phyloP scores from a whole-genome alignment of 495 filamentous ascomycete species.

The Friedmanniomyces endolithicus region DNA sequence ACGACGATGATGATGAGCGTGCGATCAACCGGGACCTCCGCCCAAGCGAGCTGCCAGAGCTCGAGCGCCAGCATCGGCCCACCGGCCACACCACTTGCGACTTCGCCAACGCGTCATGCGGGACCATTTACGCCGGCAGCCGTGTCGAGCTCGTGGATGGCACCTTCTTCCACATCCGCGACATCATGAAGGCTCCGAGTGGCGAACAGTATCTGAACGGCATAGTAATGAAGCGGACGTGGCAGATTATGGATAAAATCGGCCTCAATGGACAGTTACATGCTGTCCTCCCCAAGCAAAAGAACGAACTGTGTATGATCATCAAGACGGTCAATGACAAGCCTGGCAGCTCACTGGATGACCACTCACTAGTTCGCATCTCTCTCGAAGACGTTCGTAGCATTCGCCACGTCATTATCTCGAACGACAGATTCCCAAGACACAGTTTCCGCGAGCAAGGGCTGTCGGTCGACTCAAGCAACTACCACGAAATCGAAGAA shows the following conservation, averaged over 20 bases:
- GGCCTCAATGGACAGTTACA: not conserved
- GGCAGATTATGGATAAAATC: conserved; percentile 6
- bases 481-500: conserved; percentile 18
- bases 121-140: not conserved
- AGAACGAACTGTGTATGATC: conserved; percentile 46
- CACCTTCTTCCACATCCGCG: conserved; percentile 21
- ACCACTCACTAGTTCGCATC: conserved; percentile 35
- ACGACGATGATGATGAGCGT: conserved; percentile 36
- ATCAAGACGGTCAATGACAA: conserved; percentile 26
- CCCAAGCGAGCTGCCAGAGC: not conserved
- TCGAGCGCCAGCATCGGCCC: not conserved
- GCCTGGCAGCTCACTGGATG: conserved; percentile 21
- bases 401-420: conserved; percentile 36
- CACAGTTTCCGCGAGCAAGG: conserved; percentile 24
- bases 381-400: conserved; percentile 26
- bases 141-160: conserved; percentile 10
- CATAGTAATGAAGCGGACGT: conserved; percentile 14
- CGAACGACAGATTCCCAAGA: conserved; percentile 38
- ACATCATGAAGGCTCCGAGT: conserved; percentile 13
- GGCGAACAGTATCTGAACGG: conserved; percentile 19
- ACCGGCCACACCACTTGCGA: not conserved
- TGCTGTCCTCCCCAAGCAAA: conserved; percentile 10
- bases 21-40: not conserved
- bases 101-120: not conserved
- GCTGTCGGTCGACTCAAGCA: conserved; percentile 18